Percentiles rank a stretch among this genome's conserved stretches.
Evolutionary conservation across 1,284 basidiomycete species (phyloP).

Genomic region (Leccinum angustisporum): DNA sequence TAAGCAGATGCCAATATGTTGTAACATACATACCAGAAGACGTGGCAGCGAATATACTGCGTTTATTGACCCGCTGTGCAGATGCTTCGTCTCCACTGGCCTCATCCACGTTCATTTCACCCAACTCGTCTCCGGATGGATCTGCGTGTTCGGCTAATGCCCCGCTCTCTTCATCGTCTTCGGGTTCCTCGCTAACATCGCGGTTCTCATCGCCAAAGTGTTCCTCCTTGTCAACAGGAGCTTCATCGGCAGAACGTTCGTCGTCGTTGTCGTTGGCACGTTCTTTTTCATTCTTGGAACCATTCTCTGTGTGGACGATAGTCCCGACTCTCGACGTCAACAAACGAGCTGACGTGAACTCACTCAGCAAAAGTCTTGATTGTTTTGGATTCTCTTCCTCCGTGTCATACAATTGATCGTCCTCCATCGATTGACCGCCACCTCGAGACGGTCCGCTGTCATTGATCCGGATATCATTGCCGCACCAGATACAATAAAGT

Average conservation of each 20-base stretch:
- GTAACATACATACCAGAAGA: neutral
- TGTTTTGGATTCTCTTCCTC: neutral
- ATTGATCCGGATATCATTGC: neutral
- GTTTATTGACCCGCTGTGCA: neutral
- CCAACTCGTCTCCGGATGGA: neutral
- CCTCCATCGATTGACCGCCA: neutral
- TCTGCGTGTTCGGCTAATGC: neutral
- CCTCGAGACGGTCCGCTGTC: neutral
- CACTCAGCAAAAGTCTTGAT: neutral
- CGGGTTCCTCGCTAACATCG: neutral
- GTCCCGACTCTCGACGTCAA: neutral
- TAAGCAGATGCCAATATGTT: neutral
- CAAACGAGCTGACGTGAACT: neutral
- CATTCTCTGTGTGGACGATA: neutral
- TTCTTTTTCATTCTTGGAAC: neutral
- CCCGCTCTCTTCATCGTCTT: neutral
- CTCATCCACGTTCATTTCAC: neutral
- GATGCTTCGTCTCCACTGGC: neutral
- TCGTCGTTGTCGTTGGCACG: neutral
- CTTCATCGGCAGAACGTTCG: neutral
- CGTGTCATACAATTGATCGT: neutral
- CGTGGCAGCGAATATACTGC: neutral
- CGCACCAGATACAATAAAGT: neutral
- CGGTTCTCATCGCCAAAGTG: neutral
- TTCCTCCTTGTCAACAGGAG: neutral